Evolutionary conservation across 176 grass and related monocot species (phyloP), one percentile per base, ranked within the genome.

Genomic region (Musa troglodytarum): DNA sequence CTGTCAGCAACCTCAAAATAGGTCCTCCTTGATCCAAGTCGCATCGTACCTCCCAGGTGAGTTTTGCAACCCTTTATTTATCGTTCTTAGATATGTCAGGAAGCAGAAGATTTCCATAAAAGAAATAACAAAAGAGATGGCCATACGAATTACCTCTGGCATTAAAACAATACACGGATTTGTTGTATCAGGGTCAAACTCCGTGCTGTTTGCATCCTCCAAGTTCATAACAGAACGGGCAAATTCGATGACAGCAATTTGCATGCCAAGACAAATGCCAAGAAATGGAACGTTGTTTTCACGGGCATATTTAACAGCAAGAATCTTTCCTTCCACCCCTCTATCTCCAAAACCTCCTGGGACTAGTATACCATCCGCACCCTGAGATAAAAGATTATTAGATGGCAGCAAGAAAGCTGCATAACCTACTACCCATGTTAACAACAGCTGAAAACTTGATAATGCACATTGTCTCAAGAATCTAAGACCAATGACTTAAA

Each of bases 21-120:
- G 51, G 96, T 99, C 73, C 88, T 99, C 62, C 96, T 94, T 71
- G 96, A 94, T 77, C 96, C 96, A 77, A 99, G 91, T 59, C 88
- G 90, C 96, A 99, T 99, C 54, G 91, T 99, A 26, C 86, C 96
- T 28, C 96, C 96, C 96, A 94, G 91, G 54, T 99, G 96, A 53
- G 91, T 99, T 92, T 82, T 94, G 43, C 91, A 99, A 25, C 88
- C 96, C 96, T 99, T 74, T 4, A 65, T 8, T 50, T 21, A 19
- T 52, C 75, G 53, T 50, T 28, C 52, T 29, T 17, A 56, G 51
- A 73, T 11, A 74, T 74, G 22, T 56, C 25, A 56, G 53, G 14
- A 12, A 57, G 25, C 52, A 74, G 11, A 74, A 57, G 52, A 54
- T 26, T 43, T 26, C 14, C 1, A 54, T 14, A 12, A 63, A 15